These are phyloP conservation scores for Tylopilus sp. DNA, from an alignment of 768 basidiomycete species.

Conservation along the genomic window DNA sequence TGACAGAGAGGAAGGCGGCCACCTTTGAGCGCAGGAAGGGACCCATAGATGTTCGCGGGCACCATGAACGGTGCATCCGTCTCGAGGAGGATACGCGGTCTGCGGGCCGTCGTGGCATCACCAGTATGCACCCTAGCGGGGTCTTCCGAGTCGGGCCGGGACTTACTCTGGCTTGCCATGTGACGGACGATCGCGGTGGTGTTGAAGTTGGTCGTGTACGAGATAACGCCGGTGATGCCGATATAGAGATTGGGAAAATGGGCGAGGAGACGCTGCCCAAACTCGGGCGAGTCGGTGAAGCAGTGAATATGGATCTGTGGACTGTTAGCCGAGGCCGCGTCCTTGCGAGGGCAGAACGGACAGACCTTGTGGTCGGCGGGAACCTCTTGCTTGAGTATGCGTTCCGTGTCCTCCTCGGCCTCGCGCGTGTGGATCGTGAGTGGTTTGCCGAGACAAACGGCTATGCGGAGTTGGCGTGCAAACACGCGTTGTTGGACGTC, in stretches of 20 bases:
- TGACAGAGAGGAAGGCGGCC: slow-evolving; percentile 68
- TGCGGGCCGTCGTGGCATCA: slow-evolving; percentile 9
- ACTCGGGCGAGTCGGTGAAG: slow-evolving; percentile 77
- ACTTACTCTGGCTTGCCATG: slow-evolving; percentile 30
- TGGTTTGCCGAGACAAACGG: slow-evolving; percentile 68
- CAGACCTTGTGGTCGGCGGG: slow-evolving; percentile 64
- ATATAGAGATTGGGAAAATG: slow-evolving; percentile 82
- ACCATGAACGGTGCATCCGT: slow-evolving; percentile 90
- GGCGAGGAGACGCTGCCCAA: slow-evolving; percentile 65
- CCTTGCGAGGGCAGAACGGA: no score
- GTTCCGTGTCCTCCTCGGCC: slow-evolving; percentile 78
- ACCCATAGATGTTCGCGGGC: slow-evolving; percentile 65
- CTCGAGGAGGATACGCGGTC: slow-evolving; percentile 62
- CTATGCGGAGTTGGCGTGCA: slow-evolving; percentile 61
- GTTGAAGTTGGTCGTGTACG: slow-evolving; percentile 71
- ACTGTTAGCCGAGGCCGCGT: not conserved
- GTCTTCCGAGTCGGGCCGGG: not conserved
- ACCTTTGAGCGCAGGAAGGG: slow-evolving; percentile 46
- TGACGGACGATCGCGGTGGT: slow-evolving; percentile 65
- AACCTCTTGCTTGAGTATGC: slow-evolving; percentile 72
- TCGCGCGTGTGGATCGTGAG: slow-evolving; percentile 86
- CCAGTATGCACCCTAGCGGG: no score
- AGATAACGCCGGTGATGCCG: slow-evolving; percentile 84
- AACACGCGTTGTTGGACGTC: slow-evolving; percentile 66
- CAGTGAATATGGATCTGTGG: slow-evolving; percentile 81